Base-by-base conservation (phyloP, 352 stramenopile genomes). In the Pythium utonaiense region DNA sequence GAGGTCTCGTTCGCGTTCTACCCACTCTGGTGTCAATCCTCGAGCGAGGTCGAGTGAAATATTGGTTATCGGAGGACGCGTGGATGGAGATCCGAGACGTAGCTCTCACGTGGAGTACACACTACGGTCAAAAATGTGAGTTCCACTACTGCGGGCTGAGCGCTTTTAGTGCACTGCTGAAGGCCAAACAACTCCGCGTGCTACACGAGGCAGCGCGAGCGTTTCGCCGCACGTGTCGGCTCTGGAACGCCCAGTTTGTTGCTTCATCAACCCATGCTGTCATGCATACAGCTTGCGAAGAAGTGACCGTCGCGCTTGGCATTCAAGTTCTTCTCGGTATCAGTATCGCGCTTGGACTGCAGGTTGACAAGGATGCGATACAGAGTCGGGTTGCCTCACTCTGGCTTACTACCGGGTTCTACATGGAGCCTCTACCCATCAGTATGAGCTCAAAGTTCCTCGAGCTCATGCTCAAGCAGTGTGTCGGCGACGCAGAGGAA, bases 181-280 rank as follows among this genome's bases (percentile, higher is more conserved):
- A 6, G 17, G 56, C 56, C 33, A 63, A 56, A 36, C 56, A 57
- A 41, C 6, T 42, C 1, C 22, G 56, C 5, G 24, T n/a, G 17
- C 14, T 63, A 14, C 45, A 56, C 8, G 47, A 50, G 5, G 45
- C 31, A 7, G 56, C 31, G 10, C 4, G 25, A 10, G 6, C 33
- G 24, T 63, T 63, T 44, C 56, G 47, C 16, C 19, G 28, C 14
- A 19, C 54, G 6, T 50, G 34, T 13, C 22, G 9, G 4, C 3
- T 12, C 6, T 63, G 56, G 56, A 28, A 19, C 30, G 19, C 53
- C 2, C 31, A 47, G 7, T 63, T 56, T 21, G 8, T 60, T 1
- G 44, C 10, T 22, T 19, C 27, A 4, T 22, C 7, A 8, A 25
- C 16, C 31, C 2, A 21, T 3, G 1, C 22, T 12, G 2, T 9